A percentile compares a stretch with the other conserved stretches of the same genome.
phyloP scores from a whole-genome alignment of 2,329 filamentous ascomycete genomes.

The Albifimbria verrucaria region DNA sequence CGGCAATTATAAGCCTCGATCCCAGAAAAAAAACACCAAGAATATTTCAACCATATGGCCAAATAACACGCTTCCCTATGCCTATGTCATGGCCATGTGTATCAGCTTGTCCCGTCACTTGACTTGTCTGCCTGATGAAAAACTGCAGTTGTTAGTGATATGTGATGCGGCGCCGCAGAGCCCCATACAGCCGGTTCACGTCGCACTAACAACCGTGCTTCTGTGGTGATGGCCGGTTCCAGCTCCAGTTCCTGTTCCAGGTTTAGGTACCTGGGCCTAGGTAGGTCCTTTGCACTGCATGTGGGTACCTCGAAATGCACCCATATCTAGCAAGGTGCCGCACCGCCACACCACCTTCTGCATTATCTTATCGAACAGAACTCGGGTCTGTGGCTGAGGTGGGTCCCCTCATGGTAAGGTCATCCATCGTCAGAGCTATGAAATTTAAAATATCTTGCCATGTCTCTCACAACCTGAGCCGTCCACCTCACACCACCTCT shows the following conservation, averaged over 20 bases:
- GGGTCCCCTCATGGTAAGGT: not conserved
- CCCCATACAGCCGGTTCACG: not conserved
- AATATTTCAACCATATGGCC: too few relatives aligned
- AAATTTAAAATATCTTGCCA: not conserved
- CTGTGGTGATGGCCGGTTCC: not conserved
- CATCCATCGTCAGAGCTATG: not conserved
- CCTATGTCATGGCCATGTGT: too few relatives aligned
- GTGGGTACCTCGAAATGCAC: too few relatives aligned
- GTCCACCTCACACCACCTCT: not conserved
- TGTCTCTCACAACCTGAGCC: not conserved
- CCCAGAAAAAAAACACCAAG: too few relatives aligned
- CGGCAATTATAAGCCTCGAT: too few relatives aligned
- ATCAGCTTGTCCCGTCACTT: too few relatives aligned
- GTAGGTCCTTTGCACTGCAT: too few relatives aligned
- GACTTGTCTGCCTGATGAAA: too few relatives aligned
- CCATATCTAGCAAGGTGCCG: too few relatives aligned
- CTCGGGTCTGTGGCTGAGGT: not conserved
- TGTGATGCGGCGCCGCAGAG: not conserved
- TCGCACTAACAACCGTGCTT: not conserved
- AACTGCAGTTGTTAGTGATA: conserved; percentile 1
- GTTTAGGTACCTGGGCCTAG: too few relatives aligned
- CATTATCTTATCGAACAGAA: not conserved
- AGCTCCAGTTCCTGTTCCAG: not conserved
- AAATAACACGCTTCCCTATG: too few relatives aligned
- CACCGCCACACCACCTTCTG: not conserved